Base-by-base conservation (phyloP, 352 stramenopile species). In the Globisporangium canariense region DNA sequence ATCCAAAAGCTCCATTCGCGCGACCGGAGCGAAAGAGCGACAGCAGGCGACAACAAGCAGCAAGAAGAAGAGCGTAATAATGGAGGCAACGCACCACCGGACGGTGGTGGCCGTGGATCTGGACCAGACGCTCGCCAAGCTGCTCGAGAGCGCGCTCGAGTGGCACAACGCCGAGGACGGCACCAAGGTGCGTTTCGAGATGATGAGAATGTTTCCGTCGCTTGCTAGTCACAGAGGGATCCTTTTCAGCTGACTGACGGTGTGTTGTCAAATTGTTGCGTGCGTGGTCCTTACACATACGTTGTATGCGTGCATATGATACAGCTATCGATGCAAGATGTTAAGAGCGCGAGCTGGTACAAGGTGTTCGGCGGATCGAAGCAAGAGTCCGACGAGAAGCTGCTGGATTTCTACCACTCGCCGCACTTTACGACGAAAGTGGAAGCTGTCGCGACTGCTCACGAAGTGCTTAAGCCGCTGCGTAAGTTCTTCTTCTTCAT, bases 401-500 rank as follows among this genome's bases (percentile, higher is more conserved):
- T 65, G 57, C 62, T 64, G 13, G 64, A 70, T 50, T 91, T 91
- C 66, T 84, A 77, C 67, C 59, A 74, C 56, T 90, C 83, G n/a
- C 62, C 59, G 54, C 64, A 73, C 46, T 91, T 89, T 28, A 60
- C 72, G 34, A 68, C 36, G 2, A 60, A 75, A 32, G 58, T 91
- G 9, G 52, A 61, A n/a, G 66, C 70, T 3, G 73, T 79, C 9
- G 22, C 65, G 7, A 73, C 62, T 9, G 72, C 73, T 3, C 52
- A 32, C 1, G 78, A 79, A 18, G 67, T 67, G 64, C 78, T 91
- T 16, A 84, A 86, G 67, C 71, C 74, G 6, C 62, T 93, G 51
- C 80, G 82, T 62, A 79, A 81, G 58, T 76, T 69, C 47, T 91
- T 91, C 36, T 83, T 73, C n/a, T 56, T 93, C 36, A 54, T 89